Evolutionary conservation across 805 yeast species (phyloP), one percentile per base, ranked within the genome.

Genomic region (Candida loeiensis): DNA sequence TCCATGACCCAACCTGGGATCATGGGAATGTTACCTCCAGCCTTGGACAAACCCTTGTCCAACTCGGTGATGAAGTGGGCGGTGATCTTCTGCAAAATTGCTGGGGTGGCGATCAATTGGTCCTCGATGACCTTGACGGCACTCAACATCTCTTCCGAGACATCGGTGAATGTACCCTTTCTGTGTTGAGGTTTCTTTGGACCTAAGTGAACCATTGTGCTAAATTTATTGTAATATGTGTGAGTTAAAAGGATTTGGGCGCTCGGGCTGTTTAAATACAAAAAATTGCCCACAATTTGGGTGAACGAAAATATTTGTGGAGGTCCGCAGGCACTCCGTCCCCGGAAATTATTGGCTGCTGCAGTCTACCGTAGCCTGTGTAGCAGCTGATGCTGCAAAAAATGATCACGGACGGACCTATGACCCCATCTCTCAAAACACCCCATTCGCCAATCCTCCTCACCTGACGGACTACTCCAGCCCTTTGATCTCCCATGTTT

Each of bases 1-100:
- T 85, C 95, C 74, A 89, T 71, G 41, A 91, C 97, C 97, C 97
- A 91, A 46, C 95, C 86, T 35, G 95, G 95, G 59, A 84, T 89
- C 98, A 91, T 91, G 46, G 99, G 98, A 56, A 88, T 87, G 62
- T 82, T 83, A 44, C 93, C 95, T 38, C 93, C 91, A 43, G 73
- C 63, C 57, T 76, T 73, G 44, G 82, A 73, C 50, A 85, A 74
- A 45, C 97, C 97, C 63, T 85, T 85, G 48, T 80, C 79, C 54
- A 91, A 77, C 66, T 91, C 98, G 18, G 61, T 44, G 40, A 83
- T 76, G 64, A 91, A 91, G 58, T 83, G 95, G 35, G 76, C 74
- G 37, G 87, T 79, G 63, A 91, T 80, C 44, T 71, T 63, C 51
- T 73, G 71, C 58, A 91, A 76, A 48, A 72, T 78, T 6, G 71